These are phyloP conservation scores for Hamamelis virginiana DNA, from an alignment of 164 flowering plant species.

Conservation along the genomic window DNA sequence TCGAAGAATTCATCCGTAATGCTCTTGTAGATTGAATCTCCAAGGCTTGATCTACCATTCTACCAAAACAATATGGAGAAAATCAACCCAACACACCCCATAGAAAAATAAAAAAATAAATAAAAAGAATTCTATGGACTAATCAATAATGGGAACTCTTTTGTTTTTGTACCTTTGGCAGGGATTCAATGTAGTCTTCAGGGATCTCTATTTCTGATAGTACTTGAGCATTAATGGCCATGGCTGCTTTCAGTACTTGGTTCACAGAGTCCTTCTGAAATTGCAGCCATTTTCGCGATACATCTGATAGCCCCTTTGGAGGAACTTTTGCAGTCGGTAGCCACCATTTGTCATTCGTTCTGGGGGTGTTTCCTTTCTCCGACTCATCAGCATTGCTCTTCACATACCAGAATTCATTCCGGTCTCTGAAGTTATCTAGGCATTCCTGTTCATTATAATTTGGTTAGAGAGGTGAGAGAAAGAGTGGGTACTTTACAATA, in stretches of 20 bases:
- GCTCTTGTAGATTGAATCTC: conserved; percentile 70
- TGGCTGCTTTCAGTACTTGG: conserved; percentile 90
- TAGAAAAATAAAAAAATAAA: no score
- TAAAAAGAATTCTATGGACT: no score
- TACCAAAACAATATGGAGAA: conserved; percentile 18
- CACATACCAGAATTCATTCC: conserved; percentile 74
- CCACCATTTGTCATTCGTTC: conserved; percentile 89
- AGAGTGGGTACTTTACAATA: no score
- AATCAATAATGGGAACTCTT: not conserved
- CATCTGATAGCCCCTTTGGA: conserved; percentile 66
- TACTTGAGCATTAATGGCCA: conserved; percentile 91
- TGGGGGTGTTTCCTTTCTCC: conserved; percentile 34
- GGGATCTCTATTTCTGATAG: conserved; percentile 85
- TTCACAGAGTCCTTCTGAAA: conserved; percentile 78
- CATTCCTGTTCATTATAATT: conserved; percentile 38
- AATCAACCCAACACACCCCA: not conserved
- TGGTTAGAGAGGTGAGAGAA: not conserved
- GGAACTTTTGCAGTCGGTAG: conserved; percentile 71
- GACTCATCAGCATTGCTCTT: conserved; percentile 45
- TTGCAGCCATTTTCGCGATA: conserved; percentile 59
- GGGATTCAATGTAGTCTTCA: conserved; percentile 80
- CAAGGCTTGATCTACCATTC: conserved; percentile 88
- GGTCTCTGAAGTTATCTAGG: conserved; percentile 61
- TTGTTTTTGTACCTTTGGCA: conserved; percentile 67
- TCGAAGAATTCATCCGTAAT: conserved; percentile 81